phyloP scores from a whole-genome alignment of 176 grass and related monocot species.

The Typha latifolia region DNA sequence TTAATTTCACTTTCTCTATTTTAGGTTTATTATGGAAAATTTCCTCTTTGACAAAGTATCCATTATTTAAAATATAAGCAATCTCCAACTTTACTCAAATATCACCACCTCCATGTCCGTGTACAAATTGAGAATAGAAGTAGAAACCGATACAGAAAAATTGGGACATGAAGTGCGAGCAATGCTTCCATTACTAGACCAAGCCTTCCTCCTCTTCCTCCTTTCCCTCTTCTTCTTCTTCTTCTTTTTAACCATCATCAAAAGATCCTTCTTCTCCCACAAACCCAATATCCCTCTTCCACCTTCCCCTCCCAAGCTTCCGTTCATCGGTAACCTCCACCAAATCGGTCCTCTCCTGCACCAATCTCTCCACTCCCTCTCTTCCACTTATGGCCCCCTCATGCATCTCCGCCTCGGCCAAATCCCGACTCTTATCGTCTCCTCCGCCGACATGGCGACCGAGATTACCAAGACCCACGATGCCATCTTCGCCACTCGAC shows the following conservation, averaged over 20 bases:
- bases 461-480: conserved; percentile 47
- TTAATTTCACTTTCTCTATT: no score
- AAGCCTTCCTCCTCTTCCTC: background rate
- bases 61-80: no score
- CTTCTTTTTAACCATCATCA: background rate
- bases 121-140: no score
- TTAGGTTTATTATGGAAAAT: no score
- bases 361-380: conserved; percentile 16
- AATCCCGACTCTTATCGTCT: conserved; percentile 36
- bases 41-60: no score
- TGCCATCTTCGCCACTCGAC: conserved; percentile 29
- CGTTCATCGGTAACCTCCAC: conserved; percentile 49
- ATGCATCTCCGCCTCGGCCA: conserved; percentile 39
- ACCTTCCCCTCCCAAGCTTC: conserved; percentile 25
- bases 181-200: no score
- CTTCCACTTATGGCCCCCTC: conserved; percentile 32
- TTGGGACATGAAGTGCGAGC: conserved; percentile 3
- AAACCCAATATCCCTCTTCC: conserved; percentile 5
- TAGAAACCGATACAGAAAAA: no score
- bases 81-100: rapidly evolving
- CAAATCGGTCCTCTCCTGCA: conserved; percentile 31
- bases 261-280: background rate
- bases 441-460: conserved; percentile 33
- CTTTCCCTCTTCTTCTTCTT: background rate
- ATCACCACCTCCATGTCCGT: no score